These are phyloP conservation scores for Hypseocharis bilobata DNA, from an alignment of 441 rosid genomes.

Conservation along the genomic window DNA sequence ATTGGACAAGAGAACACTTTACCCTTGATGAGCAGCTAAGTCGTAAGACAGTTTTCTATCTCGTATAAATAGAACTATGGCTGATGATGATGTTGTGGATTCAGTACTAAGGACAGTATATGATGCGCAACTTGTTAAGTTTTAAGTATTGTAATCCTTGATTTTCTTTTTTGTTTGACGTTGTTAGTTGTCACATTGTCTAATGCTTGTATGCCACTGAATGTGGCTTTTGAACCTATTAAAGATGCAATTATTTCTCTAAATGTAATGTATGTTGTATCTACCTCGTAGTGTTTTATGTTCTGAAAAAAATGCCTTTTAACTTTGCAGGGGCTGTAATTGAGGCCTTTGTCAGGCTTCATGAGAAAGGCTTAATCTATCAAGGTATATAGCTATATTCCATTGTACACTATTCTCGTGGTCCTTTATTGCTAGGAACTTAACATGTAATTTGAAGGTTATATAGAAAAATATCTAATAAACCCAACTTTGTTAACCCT, in stretches of 20 bases:
- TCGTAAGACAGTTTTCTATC: slow-evolving; percentile 72
- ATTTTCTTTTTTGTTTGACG: background rate
- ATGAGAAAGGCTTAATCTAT: slow-evolving; percentile 86
- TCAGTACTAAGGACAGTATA: background rate
- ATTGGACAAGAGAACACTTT: slow-evolving; percentile 85
- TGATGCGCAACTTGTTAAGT: background rate
- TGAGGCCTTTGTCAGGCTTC: slow-evolving; percentile 89
- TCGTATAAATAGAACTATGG: slow-evolving; percentile 24
- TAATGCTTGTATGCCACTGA: background rate
- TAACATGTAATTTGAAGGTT: background rate
- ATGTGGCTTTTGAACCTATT: background rate
- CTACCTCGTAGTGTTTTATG: slow-evolving; percentile 7
- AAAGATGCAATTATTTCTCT: background rate
- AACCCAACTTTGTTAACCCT: background rate
- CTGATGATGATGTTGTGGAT: slow-evolving; percentile 8
- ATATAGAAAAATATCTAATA: background rate
- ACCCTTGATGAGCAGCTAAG: slow-evolving; percentile 97
- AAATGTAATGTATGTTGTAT: background rate
- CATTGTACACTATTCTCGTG: slow-evolving; percentile 6
- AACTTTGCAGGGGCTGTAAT: slow-evolving; percentile 64
- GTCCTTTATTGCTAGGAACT: background rate
- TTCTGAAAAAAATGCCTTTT: slow-evolving; percentile 27
- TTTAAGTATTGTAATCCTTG: background rate
- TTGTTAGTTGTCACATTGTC: background rate
- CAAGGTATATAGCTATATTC: slow-evolving; percentile 43